A percentile compares a stretch with the other conserved stretches of the same genome.
phyloP scores from a whole-genome alignment of 1,284 basidiomycete genomes.

The Kwoniella shivajii region DNA sequence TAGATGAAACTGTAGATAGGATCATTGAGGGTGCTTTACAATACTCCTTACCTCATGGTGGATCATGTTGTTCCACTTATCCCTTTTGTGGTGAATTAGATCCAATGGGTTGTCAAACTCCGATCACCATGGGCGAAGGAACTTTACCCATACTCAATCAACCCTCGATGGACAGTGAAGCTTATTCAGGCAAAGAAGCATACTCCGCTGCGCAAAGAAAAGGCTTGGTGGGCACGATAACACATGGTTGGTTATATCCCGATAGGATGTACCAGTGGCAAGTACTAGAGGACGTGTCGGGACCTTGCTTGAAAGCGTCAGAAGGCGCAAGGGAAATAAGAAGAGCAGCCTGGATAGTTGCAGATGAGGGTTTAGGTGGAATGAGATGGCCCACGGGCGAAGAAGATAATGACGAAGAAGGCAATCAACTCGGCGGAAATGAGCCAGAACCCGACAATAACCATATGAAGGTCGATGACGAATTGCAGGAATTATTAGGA shows the following conservation, averaged over 20 bases:
- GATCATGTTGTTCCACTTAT: slow-evolving; percentile 38
- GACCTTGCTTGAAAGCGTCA: slow-evolving; percentile 25
- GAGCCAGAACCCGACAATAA: slow-evolving; percentile 50
- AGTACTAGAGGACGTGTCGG: slow-evolving; percentile 41
- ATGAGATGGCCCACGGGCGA: slow-evolving; percentile 33
- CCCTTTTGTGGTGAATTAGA: slow-evolving; percentile 54
- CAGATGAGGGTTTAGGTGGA: slow-evolving; percentile 38
- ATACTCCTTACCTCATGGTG: slow-evolving; percentile 43
- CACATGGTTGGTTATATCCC: slow-evolving; percentile 41
- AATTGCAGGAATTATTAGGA: slow-evolving; percentile 21
- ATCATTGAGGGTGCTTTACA: slow-evolving; percentile 53
- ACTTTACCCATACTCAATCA: not conserved
- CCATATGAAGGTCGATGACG: slow-evolving; percentile 13
- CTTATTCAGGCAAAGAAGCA: slow-evolving; percentile 19
- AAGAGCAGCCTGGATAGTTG: slow-evolving; percentile 49
- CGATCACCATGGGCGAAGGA: not conserved
- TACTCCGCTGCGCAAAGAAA: slow-evolving; percentile 32
- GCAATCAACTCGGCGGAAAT: slow-evolving; percentile 30
- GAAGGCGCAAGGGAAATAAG: slow-evolving; percentile 27
- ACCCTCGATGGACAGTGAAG: not conserved
- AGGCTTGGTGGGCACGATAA: slow-evolving; percentile 34
- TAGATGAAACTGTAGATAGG: slow-evolving; percentile 41
- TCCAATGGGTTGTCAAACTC: slow-evolving; percentile 23
- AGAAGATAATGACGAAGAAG: slow-evolving; percentile 40
- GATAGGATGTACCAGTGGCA: slow-evolving; percentile 39